A percentile compares a stretch with the other conserved stretches of the same genome.
phyloP scores from a whole-genome alignment of 202 grass and related monocot species.

The Setaria viridis region DNA sequence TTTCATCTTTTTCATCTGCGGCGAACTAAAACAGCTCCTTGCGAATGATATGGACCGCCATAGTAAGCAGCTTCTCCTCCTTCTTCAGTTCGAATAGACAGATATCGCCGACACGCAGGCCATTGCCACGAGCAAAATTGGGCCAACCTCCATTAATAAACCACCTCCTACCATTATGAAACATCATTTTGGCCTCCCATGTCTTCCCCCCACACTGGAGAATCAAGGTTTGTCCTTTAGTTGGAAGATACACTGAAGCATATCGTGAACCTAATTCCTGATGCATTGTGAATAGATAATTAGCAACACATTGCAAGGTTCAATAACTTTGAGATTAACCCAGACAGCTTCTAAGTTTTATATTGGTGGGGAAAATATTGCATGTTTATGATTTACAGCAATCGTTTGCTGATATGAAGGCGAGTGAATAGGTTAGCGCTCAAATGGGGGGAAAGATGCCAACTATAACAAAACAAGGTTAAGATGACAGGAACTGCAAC shows the following conservation, averaged over 20 bases:
- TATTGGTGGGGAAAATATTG: not conserved
- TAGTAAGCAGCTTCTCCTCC: slow-evolving; percentile 36
- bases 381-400: slow-evolving; percentile 20
- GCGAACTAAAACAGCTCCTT: slow-evolving; percentile 29
- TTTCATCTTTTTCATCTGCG: not conserved
- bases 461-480: not conserved
- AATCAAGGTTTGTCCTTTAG: not conserved
- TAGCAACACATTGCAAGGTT: slow-evolving; percentile 5
- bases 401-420: not conserved
- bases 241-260: slow-evolving; percentile 28
- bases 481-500: not conserved
- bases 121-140: slow-evolving; percentile 59
- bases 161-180: slow-evolving; percentile 8
- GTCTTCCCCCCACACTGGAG: slow-evolving; percentile 23
- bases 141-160: slow-evolving; percentile 45
- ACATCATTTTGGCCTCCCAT: slow-evolving; percentile 40
- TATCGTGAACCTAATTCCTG: slow-evolving; percentile 33
- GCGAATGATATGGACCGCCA: slow-evolving; percentile 53
- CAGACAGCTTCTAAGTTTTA: not conserved
- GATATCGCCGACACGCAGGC: slow-evolving; percentile 56
- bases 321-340: not conserved
- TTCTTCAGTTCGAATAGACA: slow-evolving; percentile 63
- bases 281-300: not conserved
- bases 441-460: not conserved
- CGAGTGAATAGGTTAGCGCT: not conserved